Evolutionary conservation across 768 basidiomycete genomes (phyloP).

Genomic region (Russula foetens): DNA sequence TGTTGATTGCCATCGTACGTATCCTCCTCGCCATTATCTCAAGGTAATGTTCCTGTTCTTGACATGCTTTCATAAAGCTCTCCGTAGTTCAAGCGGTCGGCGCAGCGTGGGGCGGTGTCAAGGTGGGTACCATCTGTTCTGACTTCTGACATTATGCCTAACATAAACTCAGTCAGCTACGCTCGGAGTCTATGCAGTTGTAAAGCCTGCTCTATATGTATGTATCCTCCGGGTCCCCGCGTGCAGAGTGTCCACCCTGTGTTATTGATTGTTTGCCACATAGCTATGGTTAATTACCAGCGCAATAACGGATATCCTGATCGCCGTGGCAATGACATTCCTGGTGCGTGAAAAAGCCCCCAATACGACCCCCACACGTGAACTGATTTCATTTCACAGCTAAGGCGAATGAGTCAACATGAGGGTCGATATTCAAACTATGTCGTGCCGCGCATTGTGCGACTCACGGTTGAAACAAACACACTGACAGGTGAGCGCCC

Average conservation of each 20-base stretch:
- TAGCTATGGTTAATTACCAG: constrained; percentile 2
- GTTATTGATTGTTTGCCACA: neutral
- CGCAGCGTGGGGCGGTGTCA: constrained; percentile 5
- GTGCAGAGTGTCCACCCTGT: neutral
- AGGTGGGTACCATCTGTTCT: neutral
- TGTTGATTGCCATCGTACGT: constrained; percentile 1
- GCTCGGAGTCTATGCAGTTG: neutral
- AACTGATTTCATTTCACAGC: neutral
- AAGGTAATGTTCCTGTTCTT: neutral
- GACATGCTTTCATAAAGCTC: neutral
- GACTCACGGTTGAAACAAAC: constrained; percentile 25
- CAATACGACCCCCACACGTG: too few species aligned
- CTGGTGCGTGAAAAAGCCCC: neutral
- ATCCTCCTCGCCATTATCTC: neutral
- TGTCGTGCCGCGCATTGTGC: constrained; percentile 21
- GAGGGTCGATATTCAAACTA: neutral
- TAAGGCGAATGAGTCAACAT: neutral
- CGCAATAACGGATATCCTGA: constrained; percentile 1
- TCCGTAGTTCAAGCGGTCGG: neutral
- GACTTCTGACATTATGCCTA: neutral
- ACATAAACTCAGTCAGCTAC: neutral
- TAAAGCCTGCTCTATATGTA: neutral
- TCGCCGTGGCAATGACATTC: neutral
- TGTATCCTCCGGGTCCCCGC: neutral
- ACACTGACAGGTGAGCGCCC: constrained; percentile 12